Evolutionary conservation across 192 early-diverging fungal species (phyloP).

Genomic region (Coemansia sp.): DNA sequence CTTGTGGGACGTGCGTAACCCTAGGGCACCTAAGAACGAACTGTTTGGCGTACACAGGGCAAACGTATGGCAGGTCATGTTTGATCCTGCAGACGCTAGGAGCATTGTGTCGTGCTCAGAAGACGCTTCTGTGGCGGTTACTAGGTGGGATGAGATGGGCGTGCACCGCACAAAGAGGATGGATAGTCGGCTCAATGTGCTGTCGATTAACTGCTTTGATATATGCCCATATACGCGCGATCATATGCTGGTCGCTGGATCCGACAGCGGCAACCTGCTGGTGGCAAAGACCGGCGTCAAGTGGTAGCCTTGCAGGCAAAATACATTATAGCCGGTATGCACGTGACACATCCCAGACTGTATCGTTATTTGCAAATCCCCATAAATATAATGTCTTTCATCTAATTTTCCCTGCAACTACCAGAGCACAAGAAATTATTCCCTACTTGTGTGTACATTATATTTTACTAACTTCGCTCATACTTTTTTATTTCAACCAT

Average conservation of each 20-base stretch:
- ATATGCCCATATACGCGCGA: conserved; percentile 37
- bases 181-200: conserved; percentile 41
- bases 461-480: not conserved
- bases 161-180: conserved; percentile 2
- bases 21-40: conserved; percentile 26
- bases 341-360: conserved; percentile 4
- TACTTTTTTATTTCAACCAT: conserved; percentile 8
- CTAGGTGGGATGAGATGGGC: conserved; percentile 24
- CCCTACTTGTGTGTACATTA: not conserved
- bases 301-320: too few relatives aligned
- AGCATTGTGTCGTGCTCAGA: conserved; percentile 52
- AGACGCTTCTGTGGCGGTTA: conserved; percentile 43
- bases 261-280: conserved; percentile 50
- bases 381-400: too few relatives aligned
- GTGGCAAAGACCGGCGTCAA: conserved; percentile 17
- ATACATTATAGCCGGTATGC: not conserved
- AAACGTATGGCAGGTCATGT: conserved; percentile 43
- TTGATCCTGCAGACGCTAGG: conserved; percentile 32
- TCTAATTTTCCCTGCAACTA: too few relatives aligned
- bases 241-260: conserved; percentile 44
- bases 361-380: not conserved
- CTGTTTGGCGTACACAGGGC: conserved; percentile 36
- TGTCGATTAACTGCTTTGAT: conserved; percentile 49
- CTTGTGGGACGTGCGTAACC: conserved; percentile 49
- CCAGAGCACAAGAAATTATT: too few relatives aligned